These are phyloP conservation scores for Trichoderma semiorbis DNA, from an alignment of 2,329 filamentous ascomycete genomes.

Conservation along the genomic window DNA sequence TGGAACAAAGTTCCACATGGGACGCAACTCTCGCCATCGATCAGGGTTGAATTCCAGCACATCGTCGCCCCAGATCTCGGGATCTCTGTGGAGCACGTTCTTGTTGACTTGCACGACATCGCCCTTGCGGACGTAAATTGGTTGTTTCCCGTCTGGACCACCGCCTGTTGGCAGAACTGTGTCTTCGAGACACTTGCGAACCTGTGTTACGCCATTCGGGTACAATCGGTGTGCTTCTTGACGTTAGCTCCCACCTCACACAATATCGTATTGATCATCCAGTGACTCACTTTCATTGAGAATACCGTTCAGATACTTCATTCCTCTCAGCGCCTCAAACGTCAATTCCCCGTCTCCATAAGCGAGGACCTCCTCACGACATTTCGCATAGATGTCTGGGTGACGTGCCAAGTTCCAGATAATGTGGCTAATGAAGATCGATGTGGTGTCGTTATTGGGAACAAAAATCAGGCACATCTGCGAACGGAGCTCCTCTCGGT, in stretches of 20 bases:
- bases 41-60: constrained; percentile 39
- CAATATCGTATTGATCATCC: too few species aligned
- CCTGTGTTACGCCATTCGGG: too few species aligned
- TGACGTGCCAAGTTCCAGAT: not conserved
- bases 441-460: not conserved
- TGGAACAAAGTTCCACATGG: constrained; percentile 27
- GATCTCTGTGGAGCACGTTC: constrained; percentile 35
- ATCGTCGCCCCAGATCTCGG: constrained; percentile 39
- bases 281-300: constrained; percentile 1
- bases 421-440: not conserved
- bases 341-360: not conserved
- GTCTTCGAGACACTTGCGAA: too few species aligned
- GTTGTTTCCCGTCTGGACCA: too few species aligned
- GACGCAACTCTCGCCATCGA: constrained; percentile 30
- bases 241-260: too few species aligned
- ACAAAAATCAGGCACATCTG: not conserved
- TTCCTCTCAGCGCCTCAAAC: not conserved
- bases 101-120: constrained; percentile 39
- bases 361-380: not conserved
- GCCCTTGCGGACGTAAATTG: constrained; percentile 26
- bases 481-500: not conserved
- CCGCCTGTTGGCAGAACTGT: too few species aligned
- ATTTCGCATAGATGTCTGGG: not conserved
- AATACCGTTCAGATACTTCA: not conserved
- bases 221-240: too few species aligned